Evolutionary conservation across 139 green algal genomes (phyloP), one percentile per base, ranked within the genome.

Genomic region (Chlamydomonas urium): DNA sequence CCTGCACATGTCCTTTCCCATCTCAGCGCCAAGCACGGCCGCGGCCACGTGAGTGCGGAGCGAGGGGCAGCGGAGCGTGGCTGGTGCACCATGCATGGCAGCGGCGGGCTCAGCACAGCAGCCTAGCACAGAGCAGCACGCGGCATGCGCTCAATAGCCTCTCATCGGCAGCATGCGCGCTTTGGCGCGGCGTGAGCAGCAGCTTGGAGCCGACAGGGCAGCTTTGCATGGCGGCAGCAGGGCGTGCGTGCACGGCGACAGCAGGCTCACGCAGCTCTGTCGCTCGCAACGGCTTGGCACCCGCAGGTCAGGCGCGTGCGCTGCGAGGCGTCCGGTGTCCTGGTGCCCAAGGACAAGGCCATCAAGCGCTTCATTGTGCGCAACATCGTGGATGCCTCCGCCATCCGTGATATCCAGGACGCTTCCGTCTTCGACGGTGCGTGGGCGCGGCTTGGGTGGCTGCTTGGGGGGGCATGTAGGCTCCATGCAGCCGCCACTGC

Each of bases 291-390:
- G 17, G 42, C 42, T 50, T 50, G 8, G 10, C 42, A 50, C 37
- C 2, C 45, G 65, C 83, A 96, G 86, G 89, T 95, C 38, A 90
- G 85, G 66, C 89, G 94, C 60, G 94, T 98, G 59, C 86, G 93
- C 71, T 98, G 94, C 88, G 94, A 98, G 85, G 85, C 90, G n/a
- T 96, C 89, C 29, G 94, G 90, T 58, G 89, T 92, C 47, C 85
- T 98, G 81, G 93, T 97, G 60, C 89, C 93, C 60, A 98, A 97
- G 87, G 95, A 99, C 83, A 99, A 99, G 87, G 95, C 95, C 47
- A 96, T 99, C 85, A 99, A 98, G 93, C 86, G 95, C 56, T 99
- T 97, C 84, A 94, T 99, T 32, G 95, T 99, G 67, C 73, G 93
- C 14, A 95, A 96, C 79, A 98, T 98, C 59, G 95, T 99, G 71